These are phyloP conservation scores for Anthracocystis walkeri DNA, from an alignment of 1,284 basidiomycete genomes.

Conservation along the genomic window DNA sequence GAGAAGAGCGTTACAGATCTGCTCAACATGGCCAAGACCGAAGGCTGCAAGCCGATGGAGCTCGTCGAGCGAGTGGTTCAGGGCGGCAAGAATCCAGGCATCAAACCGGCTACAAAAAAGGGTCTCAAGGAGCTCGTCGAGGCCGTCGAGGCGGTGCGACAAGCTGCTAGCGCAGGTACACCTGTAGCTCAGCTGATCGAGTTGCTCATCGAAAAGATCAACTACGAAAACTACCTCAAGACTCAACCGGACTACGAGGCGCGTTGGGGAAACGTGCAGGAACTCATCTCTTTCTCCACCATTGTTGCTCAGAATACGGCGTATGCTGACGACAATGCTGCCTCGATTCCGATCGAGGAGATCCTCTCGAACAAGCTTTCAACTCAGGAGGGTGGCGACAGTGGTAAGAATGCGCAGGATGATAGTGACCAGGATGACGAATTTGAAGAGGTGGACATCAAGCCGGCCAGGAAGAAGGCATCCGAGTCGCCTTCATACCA, in stretches of 20 bases:
- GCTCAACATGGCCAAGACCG: slow-evolving; percentile 73
- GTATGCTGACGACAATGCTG: slow-evolving; percentile 7
- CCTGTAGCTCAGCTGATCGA: slow-evolving; percentile 79
- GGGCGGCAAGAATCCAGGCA: slow-evolving; percentile 72
- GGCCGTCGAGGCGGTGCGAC: slow-evolving; percentile 74
- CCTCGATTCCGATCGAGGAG: slow-evolving; percentile 28
- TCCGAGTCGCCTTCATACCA: background rate
- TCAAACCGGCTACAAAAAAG: slow-evolving; percentile 77
- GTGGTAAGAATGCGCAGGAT: slow-evolving; percentile 5
- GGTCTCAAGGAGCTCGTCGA: slow-evolving; percentile 77
- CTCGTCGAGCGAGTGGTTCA: slow-evolving; percentile 69
- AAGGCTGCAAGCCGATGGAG: slow-evolving; percentile 75
- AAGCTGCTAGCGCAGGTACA: slow-evolving; percentile 75
- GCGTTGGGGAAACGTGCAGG: slow-evolving; percentile 87
- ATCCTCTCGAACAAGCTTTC: slow-evolving; percentile 39
- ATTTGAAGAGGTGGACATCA: slow-evolving; percentile 69
- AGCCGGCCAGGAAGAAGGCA: slow-evolving; percentile 4
- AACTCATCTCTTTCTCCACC: slow-evolving; percentile 74
- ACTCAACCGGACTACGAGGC: slow-evolving; percentile 79
- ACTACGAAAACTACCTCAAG: slow-evolving; percentile 79
- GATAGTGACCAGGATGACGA: slow-evolving; percentile 39
- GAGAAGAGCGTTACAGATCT: slow-evolving; percentile 82
- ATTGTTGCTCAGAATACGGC: slow-evolving; percentile 37
- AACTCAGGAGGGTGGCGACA: slow-evolving; percentile 22
- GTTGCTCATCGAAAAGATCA: slow-evolving; percentile 75